Conservation (phyloP, 768 basidiomycete species). For the Hysterangium stoloniferum region DNA sequence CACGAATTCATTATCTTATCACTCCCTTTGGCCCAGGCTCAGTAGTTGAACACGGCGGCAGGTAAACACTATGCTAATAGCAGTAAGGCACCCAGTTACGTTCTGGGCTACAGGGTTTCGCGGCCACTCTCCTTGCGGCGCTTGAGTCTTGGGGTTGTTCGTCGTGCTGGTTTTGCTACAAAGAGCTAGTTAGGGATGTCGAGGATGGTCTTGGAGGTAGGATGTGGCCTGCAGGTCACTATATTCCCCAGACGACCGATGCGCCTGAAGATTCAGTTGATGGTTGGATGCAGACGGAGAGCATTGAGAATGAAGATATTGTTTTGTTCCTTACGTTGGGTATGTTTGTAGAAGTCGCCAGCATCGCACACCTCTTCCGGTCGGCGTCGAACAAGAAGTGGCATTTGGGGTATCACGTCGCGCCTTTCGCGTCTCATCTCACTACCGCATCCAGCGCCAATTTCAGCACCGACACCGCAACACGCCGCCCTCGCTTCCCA, state of each 20-base stretch:
- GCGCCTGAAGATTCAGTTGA: slow-evolving; percentile 68
- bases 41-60: too few species aligned
- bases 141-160: slow-evolving; percentile 60
- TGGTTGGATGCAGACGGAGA: slow-evolving; percentile 65
- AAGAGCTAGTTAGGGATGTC: slow-evolving; percentile 49
- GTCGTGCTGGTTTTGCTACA: slow-evolving; percentile 67
- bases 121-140: slow-evolving; percentile 57
- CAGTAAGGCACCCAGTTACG: slow-evolving; percentile 65
- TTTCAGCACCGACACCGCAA: too few species aligned
- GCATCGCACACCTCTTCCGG: too few species aligned
- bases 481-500: too few species aligned
- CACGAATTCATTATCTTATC: too few species aligned
- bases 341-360: slow-evolving; percentile 11
- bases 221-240: slow-evolving; percentile 84
- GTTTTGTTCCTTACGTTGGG: slow-evolving; percentile 72
- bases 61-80: slow-evolving; percentile 65
- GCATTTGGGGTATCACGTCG: too few species aligned
- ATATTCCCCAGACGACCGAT: slow-evolving; percentile 72
- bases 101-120: slow-evolving; percentile 57
- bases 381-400: too few species aligned
- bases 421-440: too few species aligned
- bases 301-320: slow-evolving; percentile 70
- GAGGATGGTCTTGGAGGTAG: slow-evolving; percentile 53
- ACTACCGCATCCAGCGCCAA: too few species aligned
- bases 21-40: too few species aligned